phyloP scores from a whole-genome alignment of 139 green algal species.

The Volvox africanus region DNA sequence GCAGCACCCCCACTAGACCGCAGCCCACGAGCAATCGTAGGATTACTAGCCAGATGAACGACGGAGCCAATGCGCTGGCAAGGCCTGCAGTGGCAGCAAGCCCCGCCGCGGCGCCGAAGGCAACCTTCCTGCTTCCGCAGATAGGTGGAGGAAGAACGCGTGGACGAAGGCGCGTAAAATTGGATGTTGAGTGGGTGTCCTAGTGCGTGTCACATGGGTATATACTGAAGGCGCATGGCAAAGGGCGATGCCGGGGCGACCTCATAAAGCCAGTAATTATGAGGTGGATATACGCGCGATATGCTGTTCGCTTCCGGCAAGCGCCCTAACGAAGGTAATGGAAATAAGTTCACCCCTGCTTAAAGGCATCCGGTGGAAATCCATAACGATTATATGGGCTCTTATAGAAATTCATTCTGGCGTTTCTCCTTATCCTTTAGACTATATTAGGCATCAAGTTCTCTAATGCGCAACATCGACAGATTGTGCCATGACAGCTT shows the following conservation, averaged over 20 bases:
- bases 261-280: background rate
- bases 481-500: too few relatives aligned
- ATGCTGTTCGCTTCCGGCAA: too few relatives aligned
- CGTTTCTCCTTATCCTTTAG: too few relatives aligned
- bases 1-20: constrained; percentile 35
- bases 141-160: background rate
- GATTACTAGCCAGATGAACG: background rate
- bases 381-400: too few relatives aligned
- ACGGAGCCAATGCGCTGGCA: background rate
- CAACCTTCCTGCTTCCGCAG: constrained; percentile 5
- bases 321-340: too few relatives aligned
- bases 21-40: constrained; percentile 17
- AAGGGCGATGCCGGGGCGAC: background rate
- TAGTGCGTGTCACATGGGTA: background rate
- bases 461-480: too few relatives aligned
- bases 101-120: background rate
- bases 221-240: background rate
- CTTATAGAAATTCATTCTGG: too few relatives aligned
- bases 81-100: background rate
- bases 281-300: background rate
- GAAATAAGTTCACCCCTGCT: too few relatives aligned
- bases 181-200: background rate
- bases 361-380: too few relatives aligned
- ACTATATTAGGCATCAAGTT: too few relatives aligned
- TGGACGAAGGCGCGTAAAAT: background rate